Conservation (phyloP, 225 moss, liverwort and hornwort genomes). For the Ulota crispa region DNA sequence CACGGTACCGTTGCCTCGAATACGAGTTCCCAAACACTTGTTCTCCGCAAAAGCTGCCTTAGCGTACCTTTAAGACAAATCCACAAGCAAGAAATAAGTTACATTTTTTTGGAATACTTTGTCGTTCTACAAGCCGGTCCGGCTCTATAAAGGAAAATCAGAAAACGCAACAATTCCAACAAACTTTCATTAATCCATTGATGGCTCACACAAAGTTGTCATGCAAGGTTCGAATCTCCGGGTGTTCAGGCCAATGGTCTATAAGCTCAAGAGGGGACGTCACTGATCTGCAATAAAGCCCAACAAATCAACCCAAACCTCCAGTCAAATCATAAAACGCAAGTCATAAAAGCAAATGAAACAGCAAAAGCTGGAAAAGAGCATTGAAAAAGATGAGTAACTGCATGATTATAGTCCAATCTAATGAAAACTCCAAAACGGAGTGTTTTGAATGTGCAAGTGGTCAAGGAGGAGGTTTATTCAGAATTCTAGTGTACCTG, state of each 20-base stretch:
- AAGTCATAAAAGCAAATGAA: neutral
- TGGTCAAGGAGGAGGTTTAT: neutral
- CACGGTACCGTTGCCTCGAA: conserved; percentile 61
- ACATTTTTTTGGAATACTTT: neutral
- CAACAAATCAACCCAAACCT: neutral
- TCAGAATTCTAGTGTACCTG: conserved; percentile 39
- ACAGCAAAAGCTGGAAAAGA: neutral
- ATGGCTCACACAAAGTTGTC: conserved; percentile 77
- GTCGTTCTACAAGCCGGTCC: neutral
- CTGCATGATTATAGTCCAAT: neutral
- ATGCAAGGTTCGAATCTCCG: conserved; percentile 79
- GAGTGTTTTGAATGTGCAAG: neutral
- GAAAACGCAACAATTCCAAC: neutral
- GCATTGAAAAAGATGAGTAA: neutral
- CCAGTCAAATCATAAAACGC: neutral
- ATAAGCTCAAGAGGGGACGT: conserved; percentile 64
- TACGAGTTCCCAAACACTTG: conserved; percentile 80
- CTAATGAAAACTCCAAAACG: neutral
- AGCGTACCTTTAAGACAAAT: conserved; percentile 46
- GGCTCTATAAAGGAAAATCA: neutral
- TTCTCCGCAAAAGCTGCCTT: conserved; percentile 73
- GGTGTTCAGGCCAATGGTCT: conserved; percentile 70
- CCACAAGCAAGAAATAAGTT: conserved; percentile 16
- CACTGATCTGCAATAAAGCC: conserved; percentile 38
- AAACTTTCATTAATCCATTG: neutral